These are phyloP conservation scores for Alternaria sp. DNA, from an alignment of 2,329 filamentous ascomycete species.

Conservation along the genomic window DNA sequence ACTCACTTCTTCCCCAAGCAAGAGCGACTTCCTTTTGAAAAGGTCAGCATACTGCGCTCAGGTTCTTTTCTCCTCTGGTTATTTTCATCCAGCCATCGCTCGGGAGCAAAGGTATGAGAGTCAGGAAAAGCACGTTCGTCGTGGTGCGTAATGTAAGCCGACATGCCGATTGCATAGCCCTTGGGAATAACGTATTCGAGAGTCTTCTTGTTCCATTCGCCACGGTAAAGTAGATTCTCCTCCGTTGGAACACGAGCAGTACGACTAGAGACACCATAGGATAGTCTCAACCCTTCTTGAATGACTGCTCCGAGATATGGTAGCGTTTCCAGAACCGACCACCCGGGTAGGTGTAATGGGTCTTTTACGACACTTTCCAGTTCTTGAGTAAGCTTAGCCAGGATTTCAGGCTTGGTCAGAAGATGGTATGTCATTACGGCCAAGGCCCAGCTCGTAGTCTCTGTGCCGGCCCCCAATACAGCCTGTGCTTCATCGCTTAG, in stretches of 20 bases:
- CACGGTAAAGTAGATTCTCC: conserved; percentile 35
- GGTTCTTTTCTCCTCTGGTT: conserved; percentile 36
- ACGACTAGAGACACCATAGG: conserved; percentile 39
- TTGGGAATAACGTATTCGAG: conserved; percentile 34
- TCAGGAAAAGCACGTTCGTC: conserved; percentile 38
- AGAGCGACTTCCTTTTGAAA: conserved; percentile 43
- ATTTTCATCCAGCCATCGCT: conserved; percentile 44
- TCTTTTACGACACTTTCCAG: conserved; percentile 31
- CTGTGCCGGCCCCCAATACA: conserved; percentile 47
- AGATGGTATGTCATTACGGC: conserved; percentile 42
- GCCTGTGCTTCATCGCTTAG: conserved; percentile 45
- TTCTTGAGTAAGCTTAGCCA: conserved; percentile 36
- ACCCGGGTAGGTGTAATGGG: conserved; percentile 26
- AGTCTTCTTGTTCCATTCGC: conserved; percentile 37
- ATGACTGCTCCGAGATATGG: conserved; percentile 48
- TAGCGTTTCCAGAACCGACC: conserved; percentile 36
- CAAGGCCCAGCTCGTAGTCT: conserved; percentile 45
- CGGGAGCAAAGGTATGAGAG: conserved; percentile 38
- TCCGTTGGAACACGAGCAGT: conserved; percentile 38
- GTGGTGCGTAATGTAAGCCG: conserved; percentile 36
- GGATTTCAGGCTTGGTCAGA: conserved; percentile 35
- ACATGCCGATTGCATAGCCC: conserved; percentile 41
- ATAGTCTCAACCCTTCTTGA: conserved; percentile 43
- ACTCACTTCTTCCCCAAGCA: conserved; percentile 50
- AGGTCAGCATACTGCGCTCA: conserved; percentile 42